These are phyloP conservation scores for Apiospora phragmitis DNA, from an alignment of 2,329 filamentous ascomycete genomes.

Conservation along the genomic window DNA sequence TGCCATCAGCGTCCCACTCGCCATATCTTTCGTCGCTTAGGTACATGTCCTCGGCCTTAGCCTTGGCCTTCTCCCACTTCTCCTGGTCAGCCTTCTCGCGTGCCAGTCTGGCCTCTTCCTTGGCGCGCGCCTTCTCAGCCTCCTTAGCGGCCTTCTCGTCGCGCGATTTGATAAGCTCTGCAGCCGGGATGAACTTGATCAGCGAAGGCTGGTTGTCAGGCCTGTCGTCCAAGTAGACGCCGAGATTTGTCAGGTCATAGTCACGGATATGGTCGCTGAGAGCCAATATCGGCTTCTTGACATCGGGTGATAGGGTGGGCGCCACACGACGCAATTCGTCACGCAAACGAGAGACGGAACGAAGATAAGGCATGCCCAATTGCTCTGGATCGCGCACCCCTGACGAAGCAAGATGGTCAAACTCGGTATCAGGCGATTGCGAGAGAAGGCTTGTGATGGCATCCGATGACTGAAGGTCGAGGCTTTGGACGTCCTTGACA, in stretches of 20 bases:
- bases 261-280: constrained; percentile 83
- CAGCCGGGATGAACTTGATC: constrained; percentile 64
- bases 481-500: constrained; percentile 43
- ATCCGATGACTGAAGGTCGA: constrained; percentile 50
- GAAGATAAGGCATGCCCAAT: constrained; percentile 56
- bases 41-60: constrained; percentile 57
- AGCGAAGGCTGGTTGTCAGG: constrained; percentile 67
- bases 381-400: constrained; percentile 54
- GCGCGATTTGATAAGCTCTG: constrained; percentile 56
- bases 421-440: constrained; percentile 46
- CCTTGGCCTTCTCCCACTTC: constrained; percentile 58
- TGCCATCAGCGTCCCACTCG: constrained; percentile 79
- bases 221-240: constrained; percentile 86
- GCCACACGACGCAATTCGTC: constrained; percentile 62
- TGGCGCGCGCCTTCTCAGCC: constrained; percentile 57
- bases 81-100: constrained; percentile 52
- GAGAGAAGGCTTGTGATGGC: constrained; percentile 43
- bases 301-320: constrained; percentile 43
- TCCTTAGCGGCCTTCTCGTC: constrained; percentile 62
- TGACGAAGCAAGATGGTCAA: constrained; percentile 42
- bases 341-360: constrained; percentile 56
- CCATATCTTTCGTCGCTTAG: constrained; percentile 60
- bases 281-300: constrained; percentile 70
- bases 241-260: constrained; percentile 75
- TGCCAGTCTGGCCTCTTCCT: constrained; percentile 55